Evolutionary conservation across 306 rosid genomes (phyloP), one percentile per base, ranked within the genome.

Genomic region (Acacia confusa): DNA sequence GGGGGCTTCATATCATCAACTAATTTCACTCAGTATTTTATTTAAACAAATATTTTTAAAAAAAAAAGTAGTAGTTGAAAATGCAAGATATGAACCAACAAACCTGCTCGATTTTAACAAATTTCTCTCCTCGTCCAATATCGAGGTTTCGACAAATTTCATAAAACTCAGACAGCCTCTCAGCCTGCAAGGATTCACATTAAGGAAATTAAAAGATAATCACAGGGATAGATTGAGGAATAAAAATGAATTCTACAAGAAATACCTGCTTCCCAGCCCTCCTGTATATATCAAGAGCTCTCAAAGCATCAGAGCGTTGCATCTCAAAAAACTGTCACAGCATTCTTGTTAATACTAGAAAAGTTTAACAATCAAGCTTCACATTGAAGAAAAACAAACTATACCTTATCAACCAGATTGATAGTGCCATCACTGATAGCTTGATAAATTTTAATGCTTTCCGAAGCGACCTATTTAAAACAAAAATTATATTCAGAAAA

Each of bases 351-450:
- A 80, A 67, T 84, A 82, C 43, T 71, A 32, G 30, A 86, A 57
- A 76, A 83, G 80, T 75, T 81, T 44, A 82, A 74, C 75, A 75
- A 70, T 22, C 58, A 84, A 80, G 55, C 77, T 74, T 53, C 81
- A 71, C 65, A 82, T 74, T 44, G 66, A 75, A 88, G 38, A 79
- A 36, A 60, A 64, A 69, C 44, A 85, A 40, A 79, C 78, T 78
- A 70, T 90, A 94, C 99, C 97, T 93, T 96, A 90, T 96, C 99
- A 87, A 96, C 93, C 92, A 96, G 86, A 85, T 96, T 96, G 85
- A 88, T 92, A 12, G 98, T 93, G 65, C 99, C 99, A 79, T 96
- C 98, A 83, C 94, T 94, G 55, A 96, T 96, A 81, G 99, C 99
- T 84, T 96, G 99, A 82, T 96, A 92, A 84, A 93, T 90, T 91